A percentile compares a stretch with the other conserved stretches of the same genome.
These are phyloP conservation scores for Paracorniculantispora psalliotae DNA, from an alignment of 2,329 filamentous ascomycete species.

Conservation along the genomic window DNA sequence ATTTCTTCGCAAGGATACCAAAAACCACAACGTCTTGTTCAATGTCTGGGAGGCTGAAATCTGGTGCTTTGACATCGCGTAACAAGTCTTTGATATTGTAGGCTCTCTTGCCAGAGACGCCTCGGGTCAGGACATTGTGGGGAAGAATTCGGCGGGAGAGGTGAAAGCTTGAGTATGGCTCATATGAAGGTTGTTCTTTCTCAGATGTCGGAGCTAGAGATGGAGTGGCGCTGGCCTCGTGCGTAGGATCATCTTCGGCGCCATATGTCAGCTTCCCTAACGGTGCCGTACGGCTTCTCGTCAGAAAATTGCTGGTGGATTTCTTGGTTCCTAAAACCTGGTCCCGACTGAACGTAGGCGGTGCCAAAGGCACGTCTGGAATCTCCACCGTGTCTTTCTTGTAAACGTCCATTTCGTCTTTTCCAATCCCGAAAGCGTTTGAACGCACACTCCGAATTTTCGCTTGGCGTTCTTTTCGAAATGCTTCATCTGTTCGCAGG, in stretches of 20 bases:
- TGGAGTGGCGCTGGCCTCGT: constrained; percentile 12
- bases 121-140: constrained; percentile 72
- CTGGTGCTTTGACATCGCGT: constrained; percentile 72
- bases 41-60: constrained; percentile 74
- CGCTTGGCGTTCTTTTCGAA: constrained; percentile 45
- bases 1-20: constrained; percentile 83
- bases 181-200: constrained; percentile 54
- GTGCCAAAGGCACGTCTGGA: constrained; percentile 41
- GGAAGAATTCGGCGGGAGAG: constrained; percentile 78
- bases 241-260: constrained; percentile 1
- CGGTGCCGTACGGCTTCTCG: constrained; percentile 39
- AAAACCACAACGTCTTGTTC: constrained; percentile 89
- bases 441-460: constrained; percentile 50
- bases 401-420: constrained; percentile 55
- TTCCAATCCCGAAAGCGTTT: constrained; percentile 52
- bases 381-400: constrained; percentile 54
- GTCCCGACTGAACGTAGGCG: constrained; percentile 56
- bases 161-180: constrained; percentile 81
- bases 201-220: constrained; percentile 21
- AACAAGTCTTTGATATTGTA: constrained; percentile 77
- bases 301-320: constrained; percentile 26
- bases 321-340: constrained; percentile 46
- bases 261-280: constrained; percentile 13
- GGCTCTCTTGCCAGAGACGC: constrained; percentile 70
- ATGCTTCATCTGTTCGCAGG: constrained; percentile 53